Percentiles rank a stretch among this genome's conserved stretches.
These are phyloP conservation scores for Boletellus ananiceps DNA, from an alignment of 768 basidiomycete species.

Conservation along the genomic window DNA sequence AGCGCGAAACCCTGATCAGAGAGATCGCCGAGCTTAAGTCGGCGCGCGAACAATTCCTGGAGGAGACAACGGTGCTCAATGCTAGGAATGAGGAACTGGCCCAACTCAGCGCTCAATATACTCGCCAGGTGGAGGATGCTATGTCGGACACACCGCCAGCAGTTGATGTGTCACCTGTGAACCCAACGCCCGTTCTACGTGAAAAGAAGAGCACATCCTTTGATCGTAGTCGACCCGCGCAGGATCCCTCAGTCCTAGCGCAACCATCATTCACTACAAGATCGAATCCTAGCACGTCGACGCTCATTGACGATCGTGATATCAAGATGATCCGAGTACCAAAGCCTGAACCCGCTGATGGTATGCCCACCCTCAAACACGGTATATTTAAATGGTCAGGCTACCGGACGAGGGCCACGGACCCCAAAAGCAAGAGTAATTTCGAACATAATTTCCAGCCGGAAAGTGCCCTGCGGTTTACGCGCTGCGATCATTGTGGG, in stretches of 20 bases:
- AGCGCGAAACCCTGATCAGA: slow-evolving; percentile 71
- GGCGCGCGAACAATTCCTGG: slow-evolving; percentile 79
- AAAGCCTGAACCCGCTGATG: slow-evolving; percentile 35
- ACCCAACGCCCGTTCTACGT: slow-evolving; percentile 9
- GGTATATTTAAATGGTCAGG: slow-evolving; percentile 73
- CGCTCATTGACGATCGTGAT: slow-evolving; percentile 28
- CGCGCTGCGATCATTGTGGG: slow-evolving; percentile 91
- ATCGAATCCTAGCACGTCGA: slow-evolving; percentile 16
- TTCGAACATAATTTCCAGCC: slow-evolving; percentile 86
- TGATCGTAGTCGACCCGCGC: slow-evolving; percentile 18
- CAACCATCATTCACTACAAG: slow-evolving; percentile 17
- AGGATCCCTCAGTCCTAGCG: slow-evolving; percentile 4
- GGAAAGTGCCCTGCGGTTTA: slow-evolving; percentile 80
- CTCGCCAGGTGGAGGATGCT: slow-evolving; percentile 63
- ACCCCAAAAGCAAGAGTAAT: slow-evolving; percentile 37
- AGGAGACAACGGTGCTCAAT: slow-evolving; percentile 88
- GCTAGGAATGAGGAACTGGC: slow-evolving; percentile 91
- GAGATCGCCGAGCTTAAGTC: slow-evolving; percentile 87
- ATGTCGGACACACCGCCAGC: slow-evolving; percentile 15
- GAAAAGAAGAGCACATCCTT: slow-evolving; percentile 30
- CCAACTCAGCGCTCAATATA: slow-evolving; percentile 79
- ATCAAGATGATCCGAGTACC: slow-evolving; percentile 25
- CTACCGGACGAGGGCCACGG: slow-evolving; percentile 44
- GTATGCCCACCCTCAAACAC: slow-evolving; percentile 47
- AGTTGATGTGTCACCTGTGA: slow-evolving; percentile 5